Percentiles rank a stretch among this genome's conserved stretches.
phyloP scores from a whole-genome alignment of 768 basidiomycete species.

The Tulasnella sp. region DNA sequence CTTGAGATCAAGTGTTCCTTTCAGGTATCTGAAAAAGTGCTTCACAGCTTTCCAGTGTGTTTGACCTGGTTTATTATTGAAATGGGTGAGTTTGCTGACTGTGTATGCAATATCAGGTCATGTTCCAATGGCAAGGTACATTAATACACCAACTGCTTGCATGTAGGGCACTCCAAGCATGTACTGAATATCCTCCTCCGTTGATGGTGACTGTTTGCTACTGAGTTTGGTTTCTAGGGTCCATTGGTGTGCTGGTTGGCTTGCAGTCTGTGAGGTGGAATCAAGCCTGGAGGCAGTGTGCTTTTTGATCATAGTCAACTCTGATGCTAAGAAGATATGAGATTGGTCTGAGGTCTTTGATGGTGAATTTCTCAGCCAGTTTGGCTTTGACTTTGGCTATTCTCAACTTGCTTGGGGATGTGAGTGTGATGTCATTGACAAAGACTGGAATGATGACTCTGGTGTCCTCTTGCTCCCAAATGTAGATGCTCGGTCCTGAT shows the following conservation, averaged over 20 bases:
- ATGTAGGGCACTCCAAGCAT: conserved; percentile 7
- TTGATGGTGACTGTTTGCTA: conserved; percentile 1
- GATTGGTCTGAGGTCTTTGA: conserved; percentile 6
- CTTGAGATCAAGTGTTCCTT: conserved; percentile 6
- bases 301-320: not conserved
- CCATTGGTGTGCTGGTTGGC: conserved; percentile 1
- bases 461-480: conserved; percentile 20
- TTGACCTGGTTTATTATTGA: conserved; percentile 16
- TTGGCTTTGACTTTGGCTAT: not conserved
- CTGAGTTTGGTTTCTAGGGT: not conserved
- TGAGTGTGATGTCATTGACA: conserved; percentile 10
- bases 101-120: conserved; percentile 19
- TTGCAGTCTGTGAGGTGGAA: conserved; percentile 2
- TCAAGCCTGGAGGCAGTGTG: not conserved
- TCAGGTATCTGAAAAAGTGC: conserved; percentile 18
- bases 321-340: conserved; percentile 2
- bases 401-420: not conserved
- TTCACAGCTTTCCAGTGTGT: conserved; percentile 19
- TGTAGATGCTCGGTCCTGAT: not conserved
- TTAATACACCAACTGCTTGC: conserved; percentile 17
- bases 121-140: conserved; percentile 16
- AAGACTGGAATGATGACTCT: conserved; percentile 28
- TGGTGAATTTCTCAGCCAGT: not conserved
- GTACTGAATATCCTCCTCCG: not conserved
- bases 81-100: conserved; percentile 14